Evolutionary conservation across 495 filamentous ascomycete genomes (phyloP), one percentile per base, ranked within the genome.

Genomic region (Aspergillus conjunctus): DNA sequence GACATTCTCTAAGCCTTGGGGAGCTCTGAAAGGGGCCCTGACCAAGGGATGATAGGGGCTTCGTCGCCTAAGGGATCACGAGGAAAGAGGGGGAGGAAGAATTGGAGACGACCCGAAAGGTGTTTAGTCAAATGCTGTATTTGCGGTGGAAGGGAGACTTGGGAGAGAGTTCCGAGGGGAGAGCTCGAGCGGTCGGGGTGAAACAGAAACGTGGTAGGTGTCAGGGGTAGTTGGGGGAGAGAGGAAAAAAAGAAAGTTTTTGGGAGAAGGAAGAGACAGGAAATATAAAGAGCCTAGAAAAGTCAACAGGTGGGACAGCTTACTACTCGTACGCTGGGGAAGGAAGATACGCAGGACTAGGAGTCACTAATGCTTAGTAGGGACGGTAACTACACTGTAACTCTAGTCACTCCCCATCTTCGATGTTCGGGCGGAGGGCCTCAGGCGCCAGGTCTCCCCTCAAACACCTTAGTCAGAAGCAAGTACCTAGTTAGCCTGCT

Each of bases 1-100:
- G 76, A 76, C 73, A 85, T 79, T 26, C 62, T 74, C 68, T 68
- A 57, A 26, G 64, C 67, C 66, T 70, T 70, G 73, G 80, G 77
- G 72, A 76, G 73, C 73, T 71, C 72, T 78, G 71, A 81, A 83
- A 79, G 79, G 80, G 86, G 88, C 87, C 91, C 91, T 93, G 91
- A 93, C 91, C 91, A 93, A 93, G 91, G 90, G 87, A 88, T 76
- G 66, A 82, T 83, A 68, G 88, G 81, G 85, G 90, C 88, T 91
- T 90, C 90, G 79, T 91, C 81, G 91, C 87, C 75, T 68, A 70
- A 64, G 64, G 67, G 65, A 63, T 69, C 66, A 63, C 56, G 60
- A 73, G 39, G 65, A 62, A 64, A 61, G 50, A 64, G 51, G 48
- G 57, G 54, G 56, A 57, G 45, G 21, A 49, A 44, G 63, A 49